phyloP scores from a whole-genome alignment of 2,329 filamentous ascomycete genomes.

The Monosporascus cannonballus region DNA sequence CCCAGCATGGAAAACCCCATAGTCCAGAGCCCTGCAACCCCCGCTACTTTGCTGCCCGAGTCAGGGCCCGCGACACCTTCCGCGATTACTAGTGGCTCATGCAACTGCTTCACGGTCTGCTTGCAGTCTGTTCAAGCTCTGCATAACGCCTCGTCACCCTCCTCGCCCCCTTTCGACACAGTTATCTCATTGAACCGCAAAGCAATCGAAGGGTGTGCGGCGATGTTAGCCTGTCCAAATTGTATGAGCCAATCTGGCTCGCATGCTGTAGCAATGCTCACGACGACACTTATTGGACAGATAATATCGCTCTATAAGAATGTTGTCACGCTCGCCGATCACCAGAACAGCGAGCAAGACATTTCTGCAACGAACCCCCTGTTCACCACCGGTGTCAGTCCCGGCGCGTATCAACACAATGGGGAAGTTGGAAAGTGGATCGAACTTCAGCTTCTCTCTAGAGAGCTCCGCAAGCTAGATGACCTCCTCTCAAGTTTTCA shows the following conservation, averaged over 20 bases:
- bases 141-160: conserved; percentile 36
- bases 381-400: conserved; percentile 29
- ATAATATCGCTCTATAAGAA: conserved; percentile 41
- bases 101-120: conserved; percentile 41
- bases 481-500: conserved; percentile 39
- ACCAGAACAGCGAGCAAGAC: conserved; percentile 21
- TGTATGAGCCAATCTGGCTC: conserved; percentile 39
- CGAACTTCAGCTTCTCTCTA: conserved; percentile 40
- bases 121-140: conserved; percentile 41
- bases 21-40: conserved; percentile 34
- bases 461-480: conserved; percentile 42
- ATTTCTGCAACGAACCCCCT: conserved; percentile 4
- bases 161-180: conserved; percentile 35
- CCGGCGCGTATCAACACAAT: conserved; percentile 39
- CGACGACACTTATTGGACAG: conserved; percentile 43
- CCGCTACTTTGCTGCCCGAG: conserved; percentile 28
- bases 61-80: conserved; percentile 23
- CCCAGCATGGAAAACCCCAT: conserved; percentile 19
- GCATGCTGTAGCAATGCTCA: conserved; percentile 41
- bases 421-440: conserved; percentile 41
- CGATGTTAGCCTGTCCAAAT: conserved; percentile 38
- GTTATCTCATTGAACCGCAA: conserved; percentile 40
- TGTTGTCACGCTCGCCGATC: conserved; percentile 34
- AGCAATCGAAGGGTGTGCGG: conserved; percentile 41
- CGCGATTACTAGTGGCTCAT: conserved; percentile 24